These are phyloP conservation scores for Chlamydomonas reinhardtii DNA, from an alignment of 163 green algal genomes.

Conservation along the genomic window DNA sequence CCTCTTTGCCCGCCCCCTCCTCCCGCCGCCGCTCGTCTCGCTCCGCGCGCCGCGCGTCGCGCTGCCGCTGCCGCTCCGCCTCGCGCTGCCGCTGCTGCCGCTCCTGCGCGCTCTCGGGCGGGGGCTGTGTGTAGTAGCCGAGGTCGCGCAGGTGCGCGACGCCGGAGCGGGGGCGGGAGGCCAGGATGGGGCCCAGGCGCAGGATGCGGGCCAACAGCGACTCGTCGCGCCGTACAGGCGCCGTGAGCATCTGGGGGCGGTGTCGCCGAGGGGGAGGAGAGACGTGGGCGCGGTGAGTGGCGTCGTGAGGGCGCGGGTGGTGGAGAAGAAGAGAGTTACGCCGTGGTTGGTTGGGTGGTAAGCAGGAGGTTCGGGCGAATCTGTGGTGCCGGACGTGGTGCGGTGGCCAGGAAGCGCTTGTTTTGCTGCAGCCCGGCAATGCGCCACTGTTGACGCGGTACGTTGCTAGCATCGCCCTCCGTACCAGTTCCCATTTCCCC, in stretches of 20 bases:
- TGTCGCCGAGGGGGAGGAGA: not conserved
- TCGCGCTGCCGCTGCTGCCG: not conserved
- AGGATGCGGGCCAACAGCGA: conserved; percentile 80
- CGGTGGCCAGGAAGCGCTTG: too few relatives aligned
- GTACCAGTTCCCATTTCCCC: too few relatives aligned
- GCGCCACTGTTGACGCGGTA: too few relatives aligned
- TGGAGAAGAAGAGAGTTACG: not conserved
- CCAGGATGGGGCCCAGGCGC: conserved; percentile 53
- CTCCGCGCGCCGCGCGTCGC: not conserved
- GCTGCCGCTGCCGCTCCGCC: not conserved
- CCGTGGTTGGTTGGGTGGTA: too few relatives aligned
- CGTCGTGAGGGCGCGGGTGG: too few relatives aligned
- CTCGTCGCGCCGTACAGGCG: conserved; percentile 55
- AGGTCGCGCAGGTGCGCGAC: conserved; percentile 32
- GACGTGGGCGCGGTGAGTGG: too few relatives aligned
- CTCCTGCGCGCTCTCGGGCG: not conserved
- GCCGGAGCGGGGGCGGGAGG: conserved; percentile 22
- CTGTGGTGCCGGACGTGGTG: too few relatives aligned
- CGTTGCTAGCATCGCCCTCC: too few relatives aligned
- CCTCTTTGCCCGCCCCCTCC: not conserved
- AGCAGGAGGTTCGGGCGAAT: too few relatives aligned
- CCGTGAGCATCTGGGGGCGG: conserved; percentile 64
- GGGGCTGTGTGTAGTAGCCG: conserved; percentile 2
- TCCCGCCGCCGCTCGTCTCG: not conserved
- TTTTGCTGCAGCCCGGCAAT: too few relatives aligned